Percentiles rank a stretch among this genome's conserved stretches.
phyloP scores from a whole-genome alignment of 176 grass and related monocot species.

The Tillandsia fasciculata region DNA sequence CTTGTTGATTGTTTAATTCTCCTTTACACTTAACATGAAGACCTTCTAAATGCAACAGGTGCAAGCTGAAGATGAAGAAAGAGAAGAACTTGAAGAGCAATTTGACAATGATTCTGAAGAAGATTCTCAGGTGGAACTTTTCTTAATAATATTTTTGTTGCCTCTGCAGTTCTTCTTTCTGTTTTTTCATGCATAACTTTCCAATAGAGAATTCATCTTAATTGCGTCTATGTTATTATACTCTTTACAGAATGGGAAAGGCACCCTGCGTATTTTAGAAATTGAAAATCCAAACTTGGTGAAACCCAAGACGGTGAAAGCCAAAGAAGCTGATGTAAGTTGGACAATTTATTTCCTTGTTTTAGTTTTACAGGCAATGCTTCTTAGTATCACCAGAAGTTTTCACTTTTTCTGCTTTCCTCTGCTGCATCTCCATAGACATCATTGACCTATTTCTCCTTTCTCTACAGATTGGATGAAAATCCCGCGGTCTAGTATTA shows the following conservation, averaged over 20 bases:
- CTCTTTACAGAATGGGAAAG: constrained; percentile 16
- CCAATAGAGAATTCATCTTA: background rate
- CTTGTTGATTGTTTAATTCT: background rate
- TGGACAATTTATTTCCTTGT: background rate
- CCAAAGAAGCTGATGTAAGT: constrained; percentile 26
- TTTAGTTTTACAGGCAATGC: background rate
- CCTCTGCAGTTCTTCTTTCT: background rate
- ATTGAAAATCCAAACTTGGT: constrained; percentile 24
- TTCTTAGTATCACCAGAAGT: background rate
- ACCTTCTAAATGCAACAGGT: background rate
- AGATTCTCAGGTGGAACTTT: constrained; percentile 9
- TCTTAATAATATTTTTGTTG: background rate
- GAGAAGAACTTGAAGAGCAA: constrained; percentile 13
- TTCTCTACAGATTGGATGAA: too few relatives aligned
- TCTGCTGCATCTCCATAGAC: background rate
- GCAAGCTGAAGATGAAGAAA: constrained; percentile 15
- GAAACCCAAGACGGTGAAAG: constrained; percentile 19
- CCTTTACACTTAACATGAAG: background rate
- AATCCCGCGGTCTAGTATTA: too few relatives aligned
- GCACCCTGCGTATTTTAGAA: constrained; percentile 12
- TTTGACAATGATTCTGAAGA: constrained; percentile 12
- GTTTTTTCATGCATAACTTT: background rate
- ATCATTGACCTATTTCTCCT: background rate
- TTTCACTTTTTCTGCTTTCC: background rate
- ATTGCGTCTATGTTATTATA: background rate